Evolutionary conservation across 768 basidiomycete species (phyloP), one percentile per base, ranked within the genome.

Genomic region (Boletus eberwhitei): DNA sequence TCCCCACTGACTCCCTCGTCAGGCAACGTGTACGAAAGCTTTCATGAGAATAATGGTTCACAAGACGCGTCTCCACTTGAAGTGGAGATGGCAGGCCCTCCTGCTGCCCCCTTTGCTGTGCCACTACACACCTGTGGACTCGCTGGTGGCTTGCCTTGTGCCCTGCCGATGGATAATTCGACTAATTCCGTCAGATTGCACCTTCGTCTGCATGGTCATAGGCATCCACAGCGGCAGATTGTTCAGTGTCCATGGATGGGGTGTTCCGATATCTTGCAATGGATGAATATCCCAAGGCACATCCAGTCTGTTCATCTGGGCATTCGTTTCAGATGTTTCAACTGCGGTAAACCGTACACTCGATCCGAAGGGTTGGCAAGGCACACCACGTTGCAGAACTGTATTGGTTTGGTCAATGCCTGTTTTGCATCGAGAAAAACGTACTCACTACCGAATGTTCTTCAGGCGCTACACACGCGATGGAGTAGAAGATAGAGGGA

Each of bases 281-380:
- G 63, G 63, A 44, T 36, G 50, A 64, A 51, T 17, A 46, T 61
- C 1, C 41, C 52, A 8, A 58, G 63, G 26, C 59, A 64, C 5
- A 52, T 64, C 39, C 54, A 40, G 11, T 61, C 60, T 4, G 13
- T 48, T 24, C 63, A 64, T 24, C 38, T 62, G 7, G 49, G 48
- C 17, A 39, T 64, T 38, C 42, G 52, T 16, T 52, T 59, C n/a
- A 29, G 4, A 5, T 59, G 59, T 19, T 7, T 8, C 16, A 40
- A 50, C 5, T 64, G 59, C 4, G 38, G 24, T 4, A 63, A 52
- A 29, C 1, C 8, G 2, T 64, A 60, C 26, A 54, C 54, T 1
- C 54, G 62, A 16, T 37, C 8, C 1, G 19, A 38, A 34, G 53
- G 21, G 5, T 47, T 63, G 22, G 40, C 42, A 6, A 50, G 2